Evolutionary conservation across 1,139 yeast species (phyloP), one percentile per base, ranked within the genome.

Genomic region (Scheffersomyces cryptocercus): DNA sequence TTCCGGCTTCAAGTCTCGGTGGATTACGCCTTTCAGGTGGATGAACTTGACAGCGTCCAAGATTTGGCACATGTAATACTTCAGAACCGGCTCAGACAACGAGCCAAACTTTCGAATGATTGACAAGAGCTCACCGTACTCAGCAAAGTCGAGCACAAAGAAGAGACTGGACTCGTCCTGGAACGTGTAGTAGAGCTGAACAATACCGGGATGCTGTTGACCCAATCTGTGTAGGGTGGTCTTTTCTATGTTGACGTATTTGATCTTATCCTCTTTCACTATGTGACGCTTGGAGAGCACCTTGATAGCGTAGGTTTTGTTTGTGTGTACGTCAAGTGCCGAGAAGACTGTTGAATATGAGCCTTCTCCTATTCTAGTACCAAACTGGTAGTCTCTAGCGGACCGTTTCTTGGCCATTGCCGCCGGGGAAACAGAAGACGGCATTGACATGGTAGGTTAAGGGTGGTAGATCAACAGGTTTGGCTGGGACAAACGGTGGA

Each of bases 1-100:
- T 58, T 93, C 99, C 0, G 99, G 99, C 66, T 93, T 93, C 53
- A 93, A 75, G 64, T 93, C 99, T 50, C 99, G 79, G 62, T 93
- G 99, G 37, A 93, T 82, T 14, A 95, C 87, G 9, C 99, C 99
- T 49, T 73, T 72, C 65, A 68, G 73, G 50, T 93, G 99, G 76
- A 93, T 86, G 62, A 81, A 91, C 50, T 78, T 81, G 11, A 93
- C 83, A 0, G 97, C 95, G 63, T 91, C 98, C 35, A 95, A 70
- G 16, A 93, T 74, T 67, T 95, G 99, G 29, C 87, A 84, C 51
- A 67, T 53, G 52, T 72, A 72, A 54, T 81, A 81, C 51, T 68
- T 68, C 26, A 80, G 70, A 36, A 79, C 77, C 3, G 69, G 72
- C 54, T 81, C 85, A 54, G 75, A 77, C 49, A 82, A 61, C 1